A percentile compares a stretch with the other conserved stretches of the same genome.
phyloP scores from a whole-genome alignment of 2,329 filamentous ascomycete species.

The Lithohypha guttulata region DNA sequence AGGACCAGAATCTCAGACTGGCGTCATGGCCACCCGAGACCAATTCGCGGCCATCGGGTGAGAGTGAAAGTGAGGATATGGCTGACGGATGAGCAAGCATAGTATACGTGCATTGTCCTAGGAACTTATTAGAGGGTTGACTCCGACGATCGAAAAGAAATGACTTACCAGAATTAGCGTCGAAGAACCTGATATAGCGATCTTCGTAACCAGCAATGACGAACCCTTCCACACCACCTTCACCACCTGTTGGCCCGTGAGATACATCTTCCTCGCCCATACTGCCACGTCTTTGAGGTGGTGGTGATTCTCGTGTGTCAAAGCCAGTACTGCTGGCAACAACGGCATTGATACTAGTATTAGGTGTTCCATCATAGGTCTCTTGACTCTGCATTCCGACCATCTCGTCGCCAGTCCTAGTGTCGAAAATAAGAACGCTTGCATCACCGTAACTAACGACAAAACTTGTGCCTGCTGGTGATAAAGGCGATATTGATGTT shows the following conservation, averaged over 20 bases:
- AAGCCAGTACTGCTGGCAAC: slow-evolving; percentile 77
- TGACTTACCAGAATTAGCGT: slow-evolving; percentile 82
- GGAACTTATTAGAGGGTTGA: slow-evolving; percentile 11
- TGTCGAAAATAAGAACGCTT: slow-evolving; percentile 84
- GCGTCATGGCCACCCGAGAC: slow-evolving; percentile 95
- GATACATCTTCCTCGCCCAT: slow-evolving; percentile 65
- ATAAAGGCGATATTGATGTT: slow-evolving; percentile 87
- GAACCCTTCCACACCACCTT: slow-evolving; percentile 76
- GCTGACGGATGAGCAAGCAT: slow-evolving; percentile 95
- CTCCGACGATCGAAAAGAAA: slow-evolving; percentile 10
- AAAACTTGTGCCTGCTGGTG: slow-evolving; percentile 71
- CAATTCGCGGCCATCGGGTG: slow-evolving; percentile 84
- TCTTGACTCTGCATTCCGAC: slow-evolving; percentile 88
- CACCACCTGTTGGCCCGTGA: slow-evolving; percentile 72
- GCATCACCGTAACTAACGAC: slow-evolving; percentile 89
- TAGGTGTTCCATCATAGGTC: slow-evolving; percentile 79
- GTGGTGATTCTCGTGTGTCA: slow-evolving; percentile 51
- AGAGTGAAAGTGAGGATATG: slow-evolving; percentile 83
- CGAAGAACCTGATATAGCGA: slow-evolving; percentile 90
- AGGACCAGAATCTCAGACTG: slow-evolving; percentile 88
- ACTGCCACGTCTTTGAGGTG: slow-evolving; percentile 51
- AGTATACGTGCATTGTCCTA: slow-evolving; percentile 93
- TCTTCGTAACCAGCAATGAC: slow-evolving; percentile 97
- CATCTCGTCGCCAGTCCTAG: slow-evolving; percentile 79
- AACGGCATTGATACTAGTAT: slow-evolving; percentile 77